Percentiles rank a stretch among this genome's conserved stretches.
phyloP scores from a whole-genome alignment of 352 stramenopile genomes.

The Thalassiosira livingstoniorum region DNA sequence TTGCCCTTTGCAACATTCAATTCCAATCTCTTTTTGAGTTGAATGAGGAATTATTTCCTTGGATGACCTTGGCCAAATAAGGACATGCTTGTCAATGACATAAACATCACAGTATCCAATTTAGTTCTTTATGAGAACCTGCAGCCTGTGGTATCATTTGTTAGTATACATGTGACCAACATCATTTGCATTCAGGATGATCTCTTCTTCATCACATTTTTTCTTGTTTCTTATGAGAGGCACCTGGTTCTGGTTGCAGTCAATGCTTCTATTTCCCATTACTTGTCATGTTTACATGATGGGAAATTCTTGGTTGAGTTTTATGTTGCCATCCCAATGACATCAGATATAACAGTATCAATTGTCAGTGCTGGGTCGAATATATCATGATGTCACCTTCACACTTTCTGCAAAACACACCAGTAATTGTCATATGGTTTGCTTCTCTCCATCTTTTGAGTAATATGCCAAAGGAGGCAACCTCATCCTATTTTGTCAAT shows the following conservation, averaged over 20 bases:
- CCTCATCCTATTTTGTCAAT: background rate
- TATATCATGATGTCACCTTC: background rate
- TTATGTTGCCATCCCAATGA: conserved; percentile 12
- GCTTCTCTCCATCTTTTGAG: background rate
- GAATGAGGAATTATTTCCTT: conserved; percentile 7
- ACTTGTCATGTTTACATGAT: conserved; percentile 9
- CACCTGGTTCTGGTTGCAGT: conserved; percentile 4
- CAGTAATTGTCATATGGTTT: background rate
- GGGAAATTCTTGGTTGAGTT: conserved; percentile 17
- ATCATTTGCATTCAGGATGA: background rate
- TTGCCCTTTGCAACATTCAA: background rate
- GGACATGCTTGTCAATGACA: background rate
- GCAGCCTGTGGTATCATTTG: background rate
- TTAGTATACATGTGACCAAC: background rate
- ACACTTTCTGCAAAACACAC: background rate
- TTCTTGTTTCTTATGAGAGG: background rate
- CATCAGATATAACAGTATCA: background rate
- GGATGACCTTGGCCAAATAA: background rate
- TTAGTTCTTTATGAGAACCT: background rate
- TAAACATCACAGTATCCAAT: background rate
- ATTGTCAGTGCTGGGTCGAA: conserved; percentile 12
- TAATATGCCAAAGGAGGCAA: background rate
- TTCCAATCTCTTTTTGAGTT: background rate
- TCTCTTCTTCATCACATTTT: background rate
- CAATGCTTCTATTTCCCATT: background rate